A percentile compares a stretch with the other conserved stretches of the same genome.
Evolutionary conservation across 2,329 filamentous ascomycete genomes (phyloP).

Genomic region (Tothia fuscella): DNA sequence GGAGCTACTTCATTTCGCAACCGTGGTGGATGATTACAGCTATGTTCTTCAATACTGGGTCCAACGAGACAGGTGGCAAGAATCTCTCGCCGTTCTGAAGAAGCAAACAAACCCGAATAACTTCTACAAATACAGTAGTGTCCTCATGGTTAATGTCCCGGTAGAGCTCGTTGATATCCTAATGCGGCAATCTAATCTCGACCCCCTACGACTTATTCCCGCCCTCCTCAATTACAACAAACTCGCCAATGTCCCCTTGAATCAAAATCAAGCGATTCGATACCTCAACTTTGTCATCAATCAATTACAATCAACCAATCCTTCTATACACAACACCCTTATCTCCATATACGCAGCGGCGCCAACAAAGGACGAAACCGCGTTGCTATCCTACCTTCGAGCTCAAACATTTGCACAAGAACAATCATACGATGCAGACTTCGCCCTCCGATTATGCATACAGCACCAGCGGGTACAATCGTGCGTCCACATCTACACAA

Average conservation of each 20-base stretch:
- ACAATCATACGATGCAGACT: constrained; percentile 85
- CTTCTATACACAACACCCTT: constrained; percentile 91
- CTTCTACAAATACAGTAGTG: constrained; percentile 93
- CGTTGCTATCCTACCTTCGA: constrained; percentile 78
- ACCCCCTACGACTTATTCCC: constrained; percentile 80
- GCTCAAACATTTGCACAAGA: constrained; percentile 64
- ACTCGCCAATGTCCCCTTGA: constrained; percentile 54
- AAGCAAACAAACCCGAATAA: constrained; percentile 85
- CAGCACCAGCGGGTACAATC: constrained; percentile 86
- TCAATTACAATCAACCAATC: constrained; percentile 63
- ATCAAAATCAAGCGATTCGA: constrained; percentile 73
- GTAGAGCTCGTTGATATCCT: constrained; percentile 86
- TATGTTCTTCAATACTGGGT: constrained; percentile 97
- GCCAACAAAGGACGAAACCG: constrained; percentile 69
- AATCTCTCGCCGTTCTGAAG: constrained; percentile 79
- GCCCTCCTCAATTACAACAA: constrained; percentile 91
- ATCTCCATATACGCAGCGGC: constrained; percentile 92
- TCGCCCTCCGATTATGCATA: constrained; percentile 89
- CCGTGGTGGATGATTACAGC: constrained; percentile 78
- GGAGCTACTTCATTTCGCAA: constrained; percentile 85
- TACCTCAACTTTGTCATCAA: constrained; percentile 93
- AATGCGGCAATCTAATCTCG: constrained; percentile 78
- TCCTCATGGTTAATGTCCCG: constrained; percentile 84
- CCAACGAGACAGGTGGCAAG: constrained; percentile 81
- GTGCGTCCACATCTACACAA: constrained; percentile 93